Evolutionary conservation across 169 alveolate genomes (phyloP).

Genomic region (Plasmodium relictum): DNA sequence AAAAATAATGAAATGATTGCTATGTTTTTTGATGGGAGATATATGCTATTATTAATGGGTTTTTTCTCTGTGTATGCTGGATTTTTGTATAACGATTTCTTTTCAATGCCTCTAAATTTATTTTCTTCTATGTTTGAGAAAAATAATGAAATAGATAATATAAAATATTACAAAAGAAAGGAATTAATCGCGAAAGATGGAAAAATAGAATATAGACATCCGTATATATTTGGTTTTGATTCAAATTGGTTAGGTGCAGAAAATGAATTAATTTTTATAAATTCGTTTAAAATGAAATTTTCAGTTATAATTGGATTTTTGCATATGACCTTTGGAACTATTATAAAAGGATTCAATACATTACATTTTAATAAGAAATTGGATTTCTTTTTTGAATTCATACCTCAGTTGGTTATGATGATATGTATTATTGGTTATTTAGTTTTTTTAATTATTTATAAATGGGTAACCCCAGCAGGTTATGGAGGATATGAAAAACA

Average conservation of each 20-base stretch:
- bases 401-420: conserved; percentile 98
- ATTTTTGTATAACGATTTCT: conserved; percentile 97
- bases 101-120: conserved; percentile 95
- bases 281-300: conserved; percentile 99
- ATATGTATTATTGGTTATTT: conserved; percentile 96
- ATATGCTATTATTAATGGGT: conserved; percentile 96
- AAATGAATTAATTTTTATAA: conserved; percentile 96
- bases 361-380: conserved; percentile 90
- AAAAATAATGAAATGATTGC: conserved; percentile 83
- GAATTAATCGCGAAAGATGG: conserved; percentile 52
- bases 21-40: conserved; percentile 90
- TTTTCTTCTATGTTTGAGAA: conserved; percentile 93
- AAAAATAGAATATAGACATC: conserved; percentile 76
- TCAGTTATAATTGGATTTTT: conserved; percentile 95
- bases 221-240: conserved; percentile 98
- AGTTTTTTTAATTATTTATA: conserved; percentile 94
- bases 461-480: conserved; percentile 94
- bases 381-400: conserved; percentile 96
- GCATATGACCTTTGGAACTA: conserved; percentile 96
- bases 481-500: conserved; percentile 90
- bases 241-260: conserved; percentile 98
- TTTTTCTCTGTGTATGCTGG: conserved; percentile 96
- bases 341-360: conserved; percentile 96
- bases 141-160: conserved; percentile 66
- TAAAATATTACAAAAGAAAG: conserved; percentile 54